Evolutionary conservation across 2,329 filamentous ascomycete genomes (phyloP).

Genomic region (Monosporascus sp.): DNA sequence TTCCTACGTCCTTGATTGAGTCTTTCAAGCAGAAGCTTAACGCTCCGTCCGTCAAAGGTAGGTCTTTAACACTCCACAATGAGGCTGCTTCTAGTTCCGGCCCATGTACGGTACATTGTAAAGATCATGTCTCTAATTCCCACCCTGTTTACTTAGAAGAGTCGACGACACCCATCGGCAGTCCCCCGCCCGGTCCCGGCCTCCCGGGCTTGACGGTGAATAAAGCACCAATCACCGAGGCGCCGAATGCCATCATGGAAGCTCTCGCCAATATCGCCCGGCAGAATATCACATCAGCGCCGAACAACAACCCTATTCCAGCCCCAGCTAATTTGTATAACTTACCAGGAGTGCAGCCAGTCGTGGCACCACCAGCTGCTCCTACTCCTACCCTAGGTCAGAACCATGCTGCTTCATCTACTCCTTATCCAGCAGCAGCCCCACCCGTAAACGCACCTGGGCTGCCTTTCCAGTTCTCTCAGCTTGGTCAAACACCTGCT

Average conservation of each 20-base stretch:
- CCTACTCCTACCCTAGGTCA: constrained; percentile 26
- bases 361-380: constrained; percentile 24
- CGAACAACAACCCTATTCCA: constrained; percentile 36
- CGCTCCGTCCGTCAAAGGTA: constrained; percentile 58
- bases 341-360: constrained; percentile 18
- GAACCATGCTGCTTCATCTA: constrained; percentile 6
- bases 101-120: constrained; percentile 4
- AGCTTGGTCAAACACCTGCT: constrained; percentile 33
- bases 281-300: constrained; percentile 55
- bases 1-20: constrained; percentile 72
- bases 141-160: constrained; percentile 43
- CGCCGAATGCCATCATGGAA: constrained; percentile 64
- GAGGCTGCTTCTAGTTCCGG: not conserved
- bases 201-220: constrained; percentile 27
- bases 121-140: constrained; percentile 33
- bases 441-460: constrained; percentile 56
- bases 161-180: constrained; percentile 68
- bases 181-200: constrained; percentile 45
- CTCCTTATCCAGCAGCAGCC: constrained; percentile 37
- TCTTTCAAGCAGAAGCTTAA: constrained; percentile 79
- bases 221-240: constrained; percentile 30
- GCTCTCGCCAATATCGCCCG: constrained; percentile 76
- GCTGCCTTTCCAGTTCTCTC: constrained; percentile 41
- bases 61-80: constrained; percentile 31
- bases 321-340: constrained; percentile 27